A percentile compares a stretch with the other conserved stretches of the same genome.
Conservation (phyloP, 768 basidiomycete species). For the Austroboletus eburneus region DNA sequence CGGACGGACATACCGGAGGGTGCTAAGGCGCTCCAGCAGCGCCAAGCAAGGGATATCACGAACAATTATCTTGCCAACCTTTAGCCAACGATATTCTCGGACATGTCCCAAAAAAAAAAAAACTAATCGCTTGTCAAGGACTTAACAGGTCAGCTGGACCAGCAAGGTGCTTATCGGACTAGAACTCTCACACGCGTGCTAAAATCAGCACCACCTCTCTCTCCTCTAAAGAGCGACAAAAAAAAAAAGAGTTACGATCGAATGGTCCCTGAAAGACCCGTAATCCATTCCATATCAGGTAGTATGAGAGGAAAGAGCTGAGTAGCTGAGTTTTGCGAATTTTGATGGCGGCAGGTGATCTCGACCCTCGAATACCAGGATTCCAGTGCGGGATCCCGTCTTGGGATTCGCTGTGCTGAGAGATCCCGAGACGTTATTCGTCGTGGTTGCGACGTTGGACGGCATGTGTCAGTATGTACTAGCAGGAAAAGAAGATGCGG, state of each 20-base stretch:
- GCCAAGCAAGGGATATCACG: neutral
- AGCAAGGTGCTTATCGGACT: slow-evolving; percentile 19
- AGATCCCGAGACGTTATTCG: neutral
- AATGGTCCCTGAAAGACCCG: slow-evolving; percentile 14
- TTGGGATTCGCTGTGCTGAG: neutral
- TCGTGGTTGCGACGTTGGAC: too few species aligned
- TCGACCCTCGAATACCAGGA: neutral
- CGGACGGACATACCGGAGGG: too few species aligned
- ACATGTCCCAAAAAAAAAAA: too few species aligned
- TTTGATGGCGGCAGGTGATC: slow-evolving; percentile 5
- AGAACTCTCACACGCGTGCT: slow-evolving; percentile 7
- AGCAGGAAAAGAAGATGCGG: too few species aligned
- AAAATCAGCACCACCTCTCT: slow-evolving; percentile 4
- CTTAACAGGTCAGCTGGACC: slow-evolving; percentile 24
- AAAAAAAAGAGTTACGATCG: slow-evolving; percentile 3
- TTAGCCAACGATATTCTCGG: neutral
- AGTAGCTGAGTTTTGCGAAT: slow-evolving; percentile 6
- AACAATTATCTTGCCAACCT: slow-evolving; percentile 14
- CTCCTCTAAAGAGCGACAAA: slow-evolving; percentile 2
- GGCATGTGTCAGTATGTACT: too few species aligned
- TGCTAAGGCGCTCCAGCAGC: too few species aligned
- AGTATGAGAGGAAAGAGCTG: slow-evolving; percentile 4
- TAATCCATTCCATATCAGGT: slow-evolving; percentile 15
- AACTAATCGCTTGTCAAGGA: too few species aligned
- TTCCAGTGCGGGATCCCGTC: neutral